A percentile compares a stretch with the other conserved stretches of the same genome.
Conservation (phyloP, 2,329 filamentous ascomycete genomes). For the Fusarium cicatricum region DNA sequence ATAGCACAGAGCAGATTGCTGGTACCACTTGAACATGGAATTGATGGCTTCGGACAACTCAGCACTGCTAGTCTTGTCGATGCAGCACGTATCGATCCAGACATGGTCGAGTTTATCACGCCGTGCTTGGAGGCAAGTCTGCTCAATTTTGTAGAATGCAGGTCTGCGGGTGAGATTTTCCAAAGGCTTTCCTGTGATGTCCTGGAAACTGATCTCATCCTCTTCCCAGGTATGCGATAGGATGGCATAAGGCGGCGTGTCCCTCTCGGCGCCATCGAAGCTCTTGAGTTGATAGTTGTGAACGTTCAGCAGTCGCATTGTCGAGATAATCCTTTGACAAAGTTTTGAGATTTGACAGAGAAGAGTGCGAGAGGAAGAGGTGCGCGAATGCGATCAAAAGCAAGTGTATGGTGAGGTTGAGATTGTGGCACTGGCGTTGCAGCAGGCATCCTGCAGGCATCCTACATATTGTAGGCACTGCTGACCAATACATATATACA, state of each 20-base stretch:
- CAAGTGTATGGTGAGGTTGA: conserved; percentile 3
- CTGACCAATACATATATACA: too few species aligned
- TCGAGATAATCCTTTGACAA: background rate
- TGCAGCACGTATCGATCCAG: conserved; percentile 45
- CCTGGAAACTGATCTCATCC: conserved; percentile 44
- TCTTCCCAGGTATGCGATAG: conserved; percentile 49
- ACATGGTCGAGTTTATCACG: conserved; percentile 22
- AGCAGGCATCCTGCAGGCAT: conserved; percentile 7
- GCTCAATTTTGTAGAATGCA: conserved; percentile 33
- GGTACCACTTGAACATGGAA: conserved; percentile 44
- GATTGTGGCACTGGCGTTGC: background rate
- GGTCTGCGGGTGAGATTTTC: background rate
- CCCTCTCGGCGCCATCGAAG: conserved; percentile 28
- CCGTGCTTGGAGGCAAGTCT: conserved; percentile 25
- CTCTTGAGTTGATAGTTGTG: conserved; percentile 30
- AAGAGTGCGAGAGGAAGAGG: too few species aligned
- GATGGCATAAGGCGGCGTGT: conserved; percentile 44
- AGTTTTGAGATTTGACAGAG: background rate
- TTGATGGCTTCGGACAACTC: too few species aligned
- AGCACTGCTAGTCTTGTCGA: conserved; percentile 41
- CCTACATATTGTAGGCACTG: background rate
- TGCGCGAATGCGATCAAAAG: background rate
- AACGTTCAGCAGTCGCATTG: conserved; percentile 44
- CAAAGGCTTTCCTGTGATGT: conserved; percentile 19
- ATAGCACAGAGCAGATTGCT: conserved; percentile 37